Evolutionary conservation across 345 rosid species (phyloP).

Genomic region (Luvunga scandens): DNA sequence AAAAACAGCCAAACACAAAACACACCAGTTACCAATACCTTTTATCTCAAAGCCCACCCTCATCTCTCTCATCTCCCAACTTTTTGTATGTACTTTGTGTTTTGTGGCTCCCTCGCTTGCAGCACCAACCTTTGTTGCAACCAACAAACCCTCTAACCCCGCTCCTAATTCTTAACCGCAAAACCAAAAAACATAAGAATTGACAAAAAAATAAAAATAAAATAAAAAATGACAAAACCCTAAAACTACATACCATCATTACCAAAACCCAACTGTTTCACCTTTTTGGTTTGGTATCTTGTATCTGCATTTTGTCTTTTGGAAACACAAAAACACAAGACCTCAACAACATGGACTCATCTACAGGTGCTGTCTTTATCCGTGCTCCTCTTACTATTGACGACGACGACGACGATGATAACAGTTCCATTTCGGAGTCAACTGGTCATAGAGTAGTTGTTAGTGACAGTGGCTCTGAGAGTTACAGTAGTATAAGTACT

Average conservation of each 20-base stretch:
- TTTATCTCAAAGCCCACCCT: too few species aligned
- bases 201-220: neutral
- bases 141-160: neutral
- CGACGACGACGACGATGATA: conserved; percentile 29
- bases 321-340: neutral
- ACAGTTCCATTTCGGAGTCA: conserved; percentile 35
- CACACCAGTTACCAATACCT: neutral
- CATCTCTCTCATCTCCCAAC: too few species aligned
- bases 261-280: neutral
- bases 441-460: conserved; percentile 16
- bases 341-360: conserved; percentile 27
- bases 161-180: neutral
- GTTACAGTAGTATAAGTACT: conserved; percentile 23
- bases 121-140: neutral
- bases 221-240: conserved; percentile 5
- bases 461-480: conserved; percentile 2
- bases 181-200: neutral
- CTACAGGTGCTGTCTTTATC: conserved; percentile 50
- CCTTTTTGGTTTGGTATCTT: conserved; percentile 5
- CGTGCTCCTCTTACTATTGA: conserved; percentile 72
- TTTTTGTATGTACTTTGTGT: neutral
- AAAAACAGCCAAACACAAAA: neutral
- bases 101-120: neutral
- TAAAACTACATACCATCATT: neutral
- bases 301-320: neutral